These are phyloP conservation scores for Coprinopsis marcescibilis DNA, from an alignment of 768 basidiomycete species.

Conservation along the genomic window DNA sequence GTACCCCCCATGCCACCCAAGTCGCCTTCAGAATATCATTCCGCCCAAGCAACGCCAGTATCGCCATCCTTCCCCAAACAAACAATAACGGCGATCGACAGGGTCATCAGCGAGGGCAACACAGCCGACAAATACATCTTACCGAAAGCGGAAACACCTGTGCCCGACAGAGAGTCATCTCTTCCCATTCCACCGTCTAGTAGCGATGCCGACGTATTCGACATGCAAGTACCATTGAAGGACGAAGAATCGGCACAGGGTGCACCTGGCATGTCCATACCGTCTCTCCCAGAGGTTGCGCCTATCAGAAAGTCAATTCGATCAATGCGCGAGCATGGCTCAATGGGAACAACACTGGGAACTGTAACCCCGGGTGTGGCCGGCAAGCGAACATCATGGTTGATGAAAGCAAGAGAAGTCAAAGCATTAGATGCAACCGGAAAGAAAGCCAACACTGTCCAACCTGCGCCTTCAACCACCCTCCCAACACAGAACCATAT, in stretches of 20 bases:
- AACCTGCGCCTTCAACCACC: background rate
- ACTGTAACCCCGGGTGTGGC: conserved; percentile 35
- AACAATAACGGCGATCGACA: conserved; percentile 13
- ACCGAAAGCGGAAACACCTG: background rate
- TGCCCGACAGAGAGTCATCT: background rate
- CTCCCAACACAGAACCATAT: background rate
- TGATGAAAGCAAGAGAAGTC: conserved; percentile 69
- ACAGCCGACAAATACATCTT: background rate
- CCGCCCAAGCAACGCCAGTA: conserved; percentile 7
- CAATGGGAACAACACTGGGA: conserved; percentile 25
- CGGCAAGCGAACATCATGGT: conserved; percentile 75
- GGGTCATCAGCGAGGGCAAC: background rate
- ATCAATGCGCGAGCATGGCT: conserved; percentile 40
- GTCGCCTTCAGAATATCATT: conserved; percentile 10
- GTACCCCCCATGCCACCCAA: background rate
- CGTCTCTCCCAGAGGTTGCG: conserved; percentile 62
- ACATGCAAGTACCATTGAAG: conserved; percentile 8
- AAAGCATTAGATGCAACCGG: conserved; percentile 57
- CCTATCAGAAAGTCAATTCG: conserved; percentile 67
- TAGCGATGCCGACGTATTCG: background rate
- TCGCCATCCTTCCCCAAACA: conserved; percentile 4
- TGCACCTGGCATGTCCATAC: conserved; percentile 41
- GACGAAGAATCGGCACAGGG: conserved; percentile 27
- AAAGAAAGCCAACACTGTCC: conserved; percentile 25
- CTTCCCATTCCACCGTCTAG: background rate